These are phyloP conservation scores for Suillus subluteus DNA, from an alignment of 768 basidiomycete genomes.

Conservation along the genomic window DNA sequence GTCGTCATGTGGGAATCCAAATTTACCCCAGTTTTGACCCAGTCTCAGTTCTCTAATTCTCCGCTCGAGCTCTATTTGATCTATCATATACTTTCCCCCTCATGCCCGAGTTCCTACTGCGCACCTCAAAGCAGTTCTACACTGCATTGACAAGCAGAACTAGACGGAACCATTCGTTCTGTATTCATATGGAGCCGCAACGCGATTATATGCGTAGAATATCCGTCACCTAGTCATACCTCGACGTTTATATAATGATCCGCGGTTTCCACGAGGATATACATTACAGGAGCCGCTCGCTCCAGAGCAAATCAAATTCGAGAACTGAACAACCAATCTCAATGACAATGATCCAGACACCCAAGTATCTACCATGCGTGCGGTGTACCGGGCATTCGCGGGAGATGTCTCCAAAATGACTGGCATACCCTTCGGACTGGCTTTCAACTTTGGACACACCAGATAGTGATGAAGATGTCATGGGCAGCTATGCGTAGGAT, in stretches of 20 bases:
- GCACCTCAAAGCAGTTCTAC: background rate
- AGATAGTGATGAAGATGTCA: background rate
- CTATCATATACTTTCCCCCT: background rate
- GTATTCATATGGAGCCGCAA: background rate
- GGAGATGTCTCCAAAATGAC: background rate
- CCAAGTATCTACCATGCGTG: background rate
- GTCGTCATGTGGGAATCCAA: background rate
- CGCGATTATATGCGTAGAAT: no score
- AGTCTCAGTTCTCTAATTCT: background rate
- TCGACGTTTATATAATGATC: background rate
- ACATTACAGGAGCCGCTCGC: background rate
- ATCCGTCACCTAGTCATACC: background rate
- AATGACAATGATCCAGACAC: background rate
- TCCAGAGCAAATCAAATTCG: background rate
- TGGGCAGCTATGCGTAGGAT: background rate
- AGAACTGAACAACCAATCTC: background rate
- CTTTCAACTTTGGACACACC: background rate
- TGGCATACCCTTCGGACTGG: background rate
- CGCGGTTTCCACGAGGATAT: background rate
- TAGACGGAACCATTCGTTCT: background rate
- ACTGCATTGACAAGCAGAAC: background rate
- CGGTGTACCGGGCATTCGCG: background rate
- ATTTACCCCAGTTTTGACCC: background rate
- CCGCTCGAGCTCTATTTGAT: background rate
- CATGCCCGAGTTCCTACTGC: background rate